Percentiles rank a stretch among this genome's conserved stretches.
phyloP scores from a whole-genome alignment of 139 green algal species.

The Chlorella sp. region DNA sequence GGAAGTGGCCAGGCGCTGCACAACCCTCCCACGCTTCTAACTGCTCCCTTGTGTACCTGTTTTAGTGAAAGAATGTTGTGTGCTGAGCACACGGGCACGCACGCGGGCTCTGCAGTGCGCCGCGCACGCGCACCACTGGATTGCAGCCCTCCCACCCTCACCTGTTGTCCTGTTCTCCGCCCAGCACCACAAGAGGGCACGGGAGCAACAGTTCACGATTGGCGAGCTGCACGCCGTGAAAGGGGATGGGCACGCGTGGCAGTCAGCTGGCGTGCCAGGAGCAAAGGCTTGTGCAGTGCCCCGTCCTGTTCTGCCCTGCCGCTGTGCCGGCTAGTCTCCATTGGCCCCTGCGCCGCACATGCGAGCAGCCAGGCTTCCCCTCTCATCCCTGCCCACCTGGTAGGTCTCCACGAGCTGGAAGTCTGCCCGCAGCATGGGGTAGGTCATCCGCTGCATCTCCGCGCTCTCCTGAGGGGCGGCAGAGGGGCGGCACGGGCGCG shows the following conservation, averaged over 20 bases:
- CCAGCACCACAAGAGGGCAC: no score
- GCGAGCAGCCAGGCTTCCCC: background rate
- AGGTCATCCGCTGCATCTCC: slow-evolving; percentile 21
- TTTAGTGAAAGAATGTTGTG: slow-evolving; percentile 16
- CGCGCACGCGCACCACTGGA: slow-evolving; percentile 1
- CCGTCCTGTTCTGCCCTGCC: background rate
- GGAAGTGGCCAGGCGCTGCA: slow-evolving; percentile 1
- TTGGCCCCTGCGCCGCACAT: background rate
- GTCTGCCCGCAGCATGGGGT: slow-evolving; percentile 53
- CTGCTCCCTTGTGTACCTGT: slow-evolving; percentile 42
- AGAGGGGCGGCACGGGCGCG: background rate
- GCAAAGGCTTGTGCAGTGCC: no score
- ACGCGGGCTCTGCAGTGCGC: slow-evolving; percentile 10
- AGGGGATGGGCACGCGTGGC: no score
- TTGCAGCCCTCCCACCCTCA: slow-evolving; percentile 2
- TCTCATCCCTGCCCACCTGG: slow-evolving; percentile 2
- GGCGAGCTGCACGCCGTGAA: no score
- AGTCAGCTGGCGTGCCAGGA: no score
- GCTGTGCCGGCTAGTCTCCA: background rate
- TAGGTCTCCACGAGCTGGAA: slow-evolving; percentile 56
- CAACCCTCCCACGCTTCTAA: slow-evolving; percentile 7
- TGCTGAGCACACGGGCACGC: background rate
- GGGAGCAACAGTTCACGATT: no score
- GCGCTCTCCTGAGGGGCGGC: slow-evolving; percentile 29
- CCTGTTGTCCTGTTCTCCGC: background rate